Conservation (phyloP, 257 asterid species). For the Scutellaria barbata region DNA sequence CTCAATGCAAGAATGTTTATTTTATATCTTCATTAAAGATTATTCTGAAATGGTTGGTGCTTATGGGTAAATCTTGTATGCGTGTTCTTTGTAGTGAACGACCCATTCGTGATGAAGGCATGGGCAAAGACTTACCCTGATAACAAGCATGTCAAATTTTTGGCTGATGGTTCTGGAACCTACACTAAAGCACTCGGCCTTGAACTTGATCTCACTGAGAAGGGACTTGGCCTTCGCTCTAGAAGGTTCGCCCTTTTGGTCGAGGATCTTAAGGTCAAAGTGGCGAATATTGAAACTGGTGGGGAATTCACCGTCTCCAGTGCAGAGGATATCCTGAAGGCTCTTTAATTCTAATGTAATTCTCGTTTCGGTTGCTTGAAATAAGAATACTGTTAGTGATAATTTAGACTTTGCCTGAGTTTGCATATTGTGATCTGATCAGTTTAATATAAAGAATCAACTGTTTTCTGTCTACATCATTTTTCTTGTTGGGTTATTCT, state of each 20-base stretch:
- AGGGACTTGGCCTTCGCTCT: constrained; percentile 84
- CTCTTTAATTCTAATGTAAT: constrained; percentile 48
- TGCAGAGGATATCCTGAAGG: constrained; percentile 85
- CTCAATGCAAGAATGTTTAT: too few relatives aligned
- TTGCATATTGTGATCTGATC: too few relatives aligned
- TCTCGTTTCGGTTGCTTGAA: too few relatives aligned
- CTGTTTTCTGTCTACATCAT: too few relatives aligned
- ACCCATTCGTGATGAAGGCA: constrained; percentile 97
- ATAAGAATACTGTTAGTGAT: too few relatives aligned
- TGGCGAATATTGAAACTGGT: constrained; percentile 83
- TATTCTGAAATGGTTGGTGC: too few relatives aligned
- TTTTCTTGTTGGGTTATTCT: too few relatives aligned
- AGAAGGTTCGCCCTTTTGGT: constrained; percentile 80
- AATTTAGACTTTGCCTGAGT: too few relatives aligned
- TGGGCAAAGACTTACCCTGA: constrained; percentile 91
- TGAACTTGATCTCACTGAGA: constrained; percentile 84
- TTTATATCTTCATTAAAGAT: too few relatives aligned
- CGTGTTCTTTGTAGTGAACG: constrained; percentile 65
- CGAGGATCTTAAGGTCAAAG: constrained; percentile 77
- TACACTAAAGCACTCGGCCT: constrained; percentile 82
- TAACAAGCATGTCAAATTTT: constrained; percentile 79
- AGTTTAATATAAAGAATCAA: too few relatives aligned
- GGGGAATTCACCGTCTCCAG: constrained; percentile 92
- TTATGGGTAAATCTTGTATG: background rate
- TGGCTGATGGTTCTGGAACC: constrained; percentile 83